Base-by-base conservation (phyloP, 495 filamentous ascomycete species). In the Astrothelium subdiscretum region DNA sequence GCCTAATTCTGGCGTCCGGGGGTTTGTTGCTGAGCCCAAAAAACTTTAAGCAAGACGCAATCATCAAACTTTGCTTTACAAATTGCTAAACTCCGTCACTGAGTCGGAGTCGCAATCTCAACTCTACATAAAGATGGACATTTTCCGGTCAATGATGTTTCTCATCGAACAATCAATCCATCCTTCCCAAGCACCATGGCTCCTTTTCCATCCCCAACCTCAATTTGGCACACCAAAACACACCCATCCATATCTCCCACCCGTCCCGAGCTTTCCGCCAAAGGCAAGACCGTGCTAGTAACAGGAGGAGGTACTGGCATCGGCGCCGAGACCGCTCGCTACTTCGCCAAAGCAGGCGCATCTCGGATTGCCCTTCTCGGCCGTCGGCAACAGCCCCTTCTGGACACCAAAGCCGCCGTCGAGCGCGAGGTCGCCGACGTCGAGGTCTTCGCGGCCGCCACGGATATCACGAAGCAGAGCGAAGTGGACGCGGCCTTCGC, bases 331-430 rank as follows among this genome's bases (percentile, higher is more conserved):
- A 79, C 67, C 13, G 73, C 78, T n/a, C 61, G 22, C 5, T 63
- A 69, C 40, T 80, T 79, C 62, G 78, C 77, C 3, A 63, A 69
- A 59, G 75, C 80, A 32, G 76, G 75, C 24, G 77, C 31, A 66
- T 77, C 48, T 20, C 1, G 62, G 32, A 65, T 69, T 51, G 68
- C 38, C 27, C 58, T 72, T 57, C 62, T 71, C 3, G 72, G 72
- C 42, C 72, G 72, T 32, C 62, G 62, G 42, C 66, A 70, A 58
- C 57, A 70, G 48, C 66, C 72, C 6, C 68, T 78, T 20, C 61
- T 70, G 13, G 70, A 69, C 42, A 68, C 74, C 52, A 67, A 66
- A 60, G 69, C 66, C 11, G 60, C 66, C 1, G 71, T 76, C 59
- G 40, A 75, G 31, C 44, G 62, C 5, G 59, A 68, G 26, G 71